Conservation (phyloP, 129 eudicot genomes). For the Arctium lappa region DNA sequence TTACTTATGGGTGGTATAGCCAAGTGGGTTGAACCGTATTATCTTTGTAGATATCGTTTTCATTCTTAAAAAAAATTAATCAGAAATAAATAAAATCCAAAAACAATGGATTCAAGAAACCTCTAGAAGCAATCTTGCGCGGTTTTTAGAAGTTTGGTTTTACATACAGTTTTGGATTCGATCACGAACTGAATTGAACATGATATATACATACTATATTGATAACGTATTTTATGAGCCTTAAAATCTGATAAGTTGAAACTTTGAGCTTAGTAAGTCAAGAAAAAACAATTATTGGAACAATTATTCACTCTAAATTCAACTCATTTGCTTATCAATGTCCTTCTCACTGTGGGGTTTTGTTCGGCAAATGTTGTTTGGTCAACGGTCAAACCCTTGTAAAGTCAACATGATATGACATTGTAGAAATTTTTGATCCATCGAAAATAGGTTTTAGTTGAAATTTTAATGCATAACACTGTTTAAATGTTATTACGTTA, state of each 20-base stretch:
- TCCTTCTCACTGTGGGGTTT: slow-evolving; percentile 8
- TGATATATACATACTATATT: not conserved
- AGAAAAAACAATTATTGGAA: slow-evolving; percentile 9
- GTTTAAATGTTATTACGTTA: not conserved
- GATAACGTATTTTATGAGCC: not conserved
- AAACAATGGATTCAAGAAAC: not conserved
- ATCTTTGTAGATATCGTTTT: not conserved
- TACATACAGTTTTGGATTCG: not conserved
- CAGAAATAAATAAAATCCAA: no score
- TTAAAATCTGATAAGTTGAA: not conserved
- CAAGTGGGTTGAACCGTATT: not conserved
- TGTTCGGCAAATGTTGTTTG: not conserved
- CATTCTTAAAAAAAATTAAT: not conserved
- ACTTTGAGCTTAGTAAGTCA: not conserved
- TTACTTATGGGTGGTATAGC: not conserved
- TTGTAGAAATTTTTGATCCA: not conserved
- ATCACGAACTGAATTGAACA: not conserved
- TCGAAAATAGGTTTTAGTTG: not conserved
- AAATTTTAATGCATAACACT: not conserved
- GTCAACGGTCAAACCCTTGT: not conserved
- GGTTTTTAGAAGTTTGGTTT: not conserved
- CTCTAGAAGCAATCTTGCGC: not conserved
- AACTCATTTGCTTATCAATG: slow-evolving; percentile 21
- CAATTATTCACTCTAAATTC: slow-evolving; percentile 15
- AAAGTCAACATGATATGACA: slow-evolving; percentile 1